Base-by-base conservation (phyloP, 257 asterid species). In the Petrea volubilis region DNA sequence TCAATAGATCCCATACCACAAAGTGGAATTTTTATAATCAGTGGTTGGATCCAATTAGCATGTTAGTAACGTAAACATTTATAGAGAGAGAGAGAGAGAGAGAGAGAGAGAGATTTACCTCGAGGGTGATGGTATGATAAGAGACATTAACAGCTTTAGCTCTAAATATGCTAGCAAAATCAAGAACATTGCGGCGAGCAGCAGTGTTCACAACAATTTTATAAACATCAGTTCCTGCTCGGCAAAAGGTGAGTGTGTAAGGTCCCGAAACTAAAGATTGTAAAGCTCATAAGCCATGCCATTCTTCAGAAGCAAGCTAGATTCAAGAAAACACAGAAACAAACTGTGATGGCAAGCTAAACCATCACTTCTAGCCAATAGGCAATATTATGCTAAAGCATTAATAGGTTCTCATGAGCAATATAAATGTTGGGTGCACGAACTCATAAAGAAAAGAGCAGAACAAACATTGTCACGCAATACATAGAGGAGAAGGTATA, bases 141-240 rank as follows among this genome's bases (percentile, higher is more conserved):
- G 98, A 93, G 70, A 93, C 97, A 78, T 93, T 97, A 79, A 93
- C 94, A 73, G 98, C 96, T 81, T 87, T 93, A 65, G 98, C 98
- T 81, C 98, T 86, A 78, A 93, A 93, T 78, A 93, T 93, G 83
- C 98, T 93, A 34, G 98, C 98, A 74, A 93, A 91, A 71, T 91
- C 98, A 33, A 93, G 98, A 77, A 93, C 97, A 76, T 85, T 86
- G 60, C 98, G 88, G 2, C 98, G 87, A 20, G 97, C 98, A 66
- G 96, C 60, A 62, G 98, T 86, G 83, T 93, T 91, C 72, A 81
- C 98, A 28, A 97, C 96, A 40, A 93, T 80, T 76, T 93, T 70
- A 93, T 91, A 67, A 93, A 68, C 97, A 93, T 90, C 76, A 93
- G 51, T 78, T 93, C 98, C 71, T 97, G 70, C 82, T 93, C 97